A percentile compares a stretch with the other conserved stretches of the same genome.
Conservation (phyloP, 768 basidiomycete genomes). For the Amylocystis lapponica region DNA sequence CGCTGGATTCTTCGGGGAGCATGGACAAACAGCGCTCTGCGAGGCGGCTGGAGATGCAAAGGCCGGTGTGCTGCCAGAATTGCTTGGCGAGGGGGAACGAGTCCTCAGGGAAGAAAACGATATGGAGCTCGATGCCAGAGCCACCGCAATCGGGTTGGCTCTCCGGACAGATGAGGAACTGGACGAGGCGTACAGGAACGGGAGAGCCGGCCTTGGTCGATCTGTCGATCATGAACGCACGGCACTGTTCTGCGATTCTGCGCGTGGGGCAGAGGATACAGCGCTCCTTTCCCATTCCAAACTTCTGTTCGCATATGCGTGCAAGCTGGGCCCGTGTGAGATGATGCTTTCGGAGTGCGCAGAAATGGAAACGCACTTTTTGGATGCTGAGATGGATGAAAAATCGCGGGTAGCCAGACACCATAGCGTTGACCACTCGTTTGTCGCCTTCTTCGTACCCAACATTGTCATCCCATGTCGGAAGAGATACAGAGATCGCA, state of each 20-base stretch:
- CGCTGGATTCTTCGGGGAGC: constrained; percentile 36
- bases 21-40: constrained; percentile 79
- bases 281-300: constrained; percentile 61
- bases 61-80: constrained; percentile 95
- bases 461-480: constrained; percentile 88
- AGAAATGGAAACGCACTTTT: constrained; percentile 52
- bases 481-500: constrained; percentile 92
- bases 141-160: constrained; percentile 28
- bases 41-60: constrained; percentile 83
- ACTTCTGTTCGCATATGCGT: constrained; percentile 68
- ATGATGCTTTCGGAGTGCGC: background rate
- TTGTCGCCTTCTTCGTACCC: constrained; percentile 88
- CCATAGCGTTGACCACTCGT: constrained; percentile 73
- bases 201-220: constrained; percentile 37
- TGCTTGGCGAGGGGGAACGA: constrained; percentile 67
- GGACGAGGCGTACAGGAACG: constrained; percentile 51
- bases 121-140: constrained; percentile 62
- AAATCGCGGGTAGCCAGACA: constrained; percentile 90
- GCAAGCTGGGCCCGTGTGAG: constrained; percentile 75
- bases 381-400: constrained; percentile 84
- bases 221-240: constrained; percentile 60
- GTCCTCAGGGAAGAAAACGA: constrained; percentile 68
- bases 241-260: constrained; percentile 66
- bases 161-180: constrained; percentile 67
- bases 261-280: constrained; percentile 79